Conservation (phyloP, 2,329 filamentous ascomycete genomes). For the Geosmithia flava region DNA sequence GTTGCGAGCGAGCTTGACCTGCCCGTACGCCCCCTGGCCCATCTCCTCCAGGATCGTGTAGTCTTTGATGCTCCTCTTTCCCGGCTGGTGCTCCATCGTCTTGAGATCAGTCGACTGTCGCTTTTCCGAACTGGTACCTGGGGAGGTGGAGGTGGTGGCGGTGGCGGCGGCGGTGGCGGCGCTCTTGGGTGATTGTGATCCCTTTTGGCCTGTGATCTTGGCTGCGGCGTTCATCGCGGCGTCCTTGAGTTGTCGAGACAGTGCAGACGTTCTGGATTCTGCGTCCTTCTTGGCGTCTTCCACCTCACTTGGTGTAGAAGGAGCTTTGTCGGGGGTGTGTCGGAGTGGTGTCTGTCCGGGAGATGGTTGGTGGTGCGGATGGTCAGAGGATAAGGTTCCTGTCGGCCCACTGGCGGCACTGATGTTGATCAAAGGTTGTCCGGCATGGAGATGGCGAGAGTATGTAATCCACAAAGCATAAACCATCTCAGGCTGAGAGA, state of each 20-base stretch:
- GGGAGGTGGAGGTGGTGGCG: too few species aligned
- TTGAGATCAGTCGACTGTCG: constrained; percentile 7
- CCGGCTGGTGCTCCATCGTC: constrained; percentile 11
- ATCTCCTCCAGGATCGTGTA: constrained; percentile 94
- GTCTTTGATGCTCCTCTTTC: constrained; percentile 77
- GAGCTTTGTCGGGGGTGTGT: constrained; percentile 43
- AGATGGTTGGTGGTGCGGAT: constrained; percentile 61
- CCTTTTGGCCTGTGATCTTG: constrained; percentile 30
- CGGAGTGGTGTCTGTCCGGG: constrained; percentile 56
- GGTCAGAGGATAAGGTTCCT: constrained; percentile 34
- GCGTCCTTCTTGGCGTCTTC: constrained; percentile 28
- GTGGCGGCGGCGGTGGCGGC: constrained; percentile 13
- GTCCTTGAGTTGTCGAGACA: constrained; percentile 45
- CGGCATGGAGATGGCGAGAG: constrained; percentile 78
- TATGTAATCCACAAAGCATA: constrained; percentile 98
- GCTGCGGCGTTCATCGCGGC: constrained; percentile 42
- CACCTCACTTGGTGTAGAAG: constrained; percentile 28
- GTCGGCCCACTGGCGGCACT: constrained; percentile 16
- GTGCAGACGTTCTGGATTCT: constrained; percentile 27
- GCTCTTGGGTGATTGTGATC: background rate
- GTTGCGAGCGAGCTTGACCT: constrained; percentile 88
- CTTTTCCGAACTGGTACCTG: too few species aligned
- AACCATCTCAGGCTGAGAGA: constrained; percentile 59
- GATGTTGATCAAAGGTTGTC: constrained; percentile 44
- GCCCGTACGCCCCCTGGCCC: constrained; percentile 95